Conservation (phyloP, 805 yeast genomes). For the Zygosaccharomyces bisporus region DNA sequence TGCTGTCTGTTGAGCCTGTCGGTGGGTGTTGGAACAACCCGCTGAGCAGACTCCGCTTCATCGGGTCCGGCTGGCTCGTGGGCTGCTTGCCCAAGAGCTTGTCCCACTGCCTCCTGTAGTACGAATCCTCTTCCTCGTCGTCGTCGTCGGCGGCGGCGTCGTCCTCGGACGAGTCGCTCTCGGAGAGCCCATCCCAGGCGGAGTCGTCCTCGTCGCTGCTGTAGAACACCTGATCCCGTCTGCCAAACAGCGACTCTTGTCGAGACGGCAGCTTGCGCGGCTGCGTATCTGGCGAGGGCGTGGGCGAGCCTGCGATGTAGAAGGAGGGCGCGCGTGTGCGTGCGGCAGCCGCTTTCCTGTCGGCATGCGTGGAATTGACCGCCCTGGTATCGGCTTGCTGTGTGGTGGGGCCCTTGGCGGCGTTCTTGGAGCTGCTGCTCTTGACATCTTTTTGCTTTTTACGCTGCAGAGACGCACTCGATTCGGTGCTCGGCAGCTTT, state of each 20-base stretch:
- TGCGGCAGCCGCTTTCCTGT: not conserved
- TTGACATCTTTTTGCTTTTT: not conserved
- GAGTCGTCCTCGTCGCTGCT: constrained; percentile 37
- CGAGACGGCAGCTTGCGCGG: constrained; percentile 8
- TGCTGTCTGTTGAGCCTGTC: too few relatives aligned
- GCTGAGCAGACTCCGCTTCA: constrained; percentile 30
- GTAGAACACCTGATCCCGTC: constrained; percentile 25
- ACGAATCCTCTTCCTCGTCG: constrained; percentile 33
- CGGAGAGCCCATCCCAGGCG: constrained; percentile 31
- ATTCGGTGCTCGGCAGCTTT: not conserved
- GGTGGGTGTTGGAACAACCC: constrained; percentile 25
- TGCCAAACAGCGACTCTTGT: constrained; percentile 20
- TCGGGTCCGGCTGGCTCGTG: constrained; percentile 17
- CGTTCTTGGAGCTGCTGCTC: not conserved
- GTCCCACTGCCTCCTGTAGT: constrained; percentile 34
- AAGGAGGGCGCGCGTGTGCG: constrained; percentile 3
- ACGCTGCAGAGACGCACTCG: not conserved
- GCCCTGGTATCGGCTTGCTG: not conserved
- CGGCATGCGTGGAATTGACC: not conserved
- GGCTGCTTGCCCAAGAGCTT: constrained; percentile 27
- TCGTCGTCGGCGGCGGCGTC: constrained; percentile 27
- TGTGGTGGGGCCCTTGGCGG: not conserved
- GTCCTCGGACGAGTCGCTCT: constrained; percentile 21
- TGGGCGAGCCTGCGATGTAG: constrained; percentile 14
- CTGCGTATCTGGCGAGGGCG: constrained; percentile 11